phyloP scores from a whole-genome alignment of 495 filamentous ascomycete genomes.

The Penicillium bialowiezense region DNA sequence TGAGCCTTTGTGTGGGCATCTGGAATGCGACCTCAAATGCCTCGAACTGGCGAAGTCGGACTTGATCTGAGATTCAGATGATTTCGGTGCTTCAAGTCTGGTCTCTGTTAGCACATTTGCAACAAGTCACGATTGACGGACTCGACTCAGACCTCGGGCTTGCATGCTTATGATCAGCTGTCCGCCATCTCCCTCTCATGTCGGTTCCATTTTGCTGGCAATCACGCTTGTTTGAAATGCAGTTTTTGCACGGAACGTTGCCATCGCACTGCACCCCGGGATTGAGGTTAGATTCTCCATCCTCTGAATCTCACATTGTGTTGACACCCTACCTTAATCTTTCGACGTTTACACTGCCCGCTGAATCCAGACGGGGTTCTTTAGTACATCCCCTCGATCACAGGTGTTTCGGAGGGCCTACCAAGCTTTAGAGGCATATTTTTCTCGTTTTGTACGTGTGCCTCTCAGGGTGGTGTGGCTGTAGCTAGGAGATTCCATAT shows the following conservation, averaged over 20 bases:
- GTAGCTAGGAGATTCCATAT: no score
- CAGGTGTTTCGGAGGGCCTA: slow-evolving; percentile 2
- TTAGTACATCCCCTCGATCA: no score
- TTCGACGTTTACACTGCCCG: slow-evolving; percentile 20
- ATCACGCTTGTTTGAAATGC: slow-evolving; percentile 7
- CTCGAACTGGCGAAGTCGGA: not conserved
- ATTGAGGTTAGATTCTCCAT: no score
- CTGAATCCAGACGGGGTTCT: no score
- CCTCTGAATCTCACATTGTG: no score
- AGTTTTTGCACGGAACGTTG: slow-evolving; percentile 19
- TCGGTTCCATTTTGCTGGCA: slow-evolving; percentile 16
- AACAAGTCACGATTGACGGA: no score
- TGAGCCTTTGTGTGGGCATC: not conserved
- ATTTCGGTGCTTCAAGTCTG: not conserved
- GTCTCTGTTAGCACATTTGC: not conserved
- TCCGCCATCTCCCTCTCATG: slow-evolving; percentile 22
- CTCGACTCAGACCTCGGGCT: not conserved
- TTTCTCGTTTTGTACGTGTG: slow-evolving; percentile 20
- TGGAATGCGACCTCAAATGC: not conserved
- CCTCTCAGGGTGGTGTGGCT: not conserved
- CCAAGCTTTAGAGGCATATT: slow-evolving; percentile 28
- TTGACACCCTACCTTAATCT: slow-evolving; percentile 19
- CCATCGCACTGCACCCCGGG: slow-evolving; percentile 29
- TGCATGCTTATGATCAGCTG: not conserved
- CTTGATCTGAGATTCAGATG: not conserved